A percentile compares a stretch with the other conserved stretches of the same genome.
These are phyloP conservation scores for Phyllachora maydis DNA, from an alignment of 2,329 filamentous ascomycete genomes.

Conservation along the genomic window DNA sequence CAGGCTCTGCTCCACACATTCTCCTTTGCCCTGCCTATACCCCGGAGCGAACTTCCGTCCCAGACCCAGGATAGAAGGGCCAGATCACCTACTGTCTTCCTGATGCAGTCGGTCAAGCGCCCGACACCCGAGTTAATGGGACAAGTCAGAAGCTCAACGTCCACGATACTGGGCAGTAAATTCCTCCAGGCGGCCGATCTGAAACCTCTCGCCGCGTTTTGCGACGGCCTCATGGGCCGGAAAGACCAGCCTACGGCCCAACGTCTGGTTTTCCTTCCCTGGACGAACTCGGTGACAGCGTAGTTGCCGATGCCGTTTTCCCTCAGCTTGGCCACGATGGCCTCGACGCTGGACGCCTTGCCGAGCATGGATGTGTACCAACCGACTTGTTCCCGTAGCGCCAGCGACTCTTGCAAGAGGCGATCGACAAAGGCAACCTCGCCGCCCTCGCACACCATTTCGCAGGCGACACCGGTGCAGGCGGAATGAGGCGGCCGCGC, in stretches of 20 bases:
- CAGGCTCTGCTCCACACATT: slow-evolving; percentile 68
- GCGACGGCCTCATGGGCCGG: slow-evolving; percentile 37
- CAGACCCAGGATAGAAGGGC: slow-evolving; percentile 44
- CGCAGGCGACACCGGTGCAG: slow-evolving; percentile 55
- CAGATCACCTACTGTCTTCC: slow-evolving; percentile 28
- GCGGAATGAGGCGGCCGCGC: slow-evolving; percentile 46
- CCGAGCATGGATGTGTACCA: slow-evolving; percentile 94
- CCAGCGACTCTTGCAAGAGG: slow-evolving; percentile 18
- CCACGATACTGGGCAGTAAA: slow-evolving; percentile 20
- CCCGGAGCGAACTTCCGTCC: slow-evolving; percentile 27
- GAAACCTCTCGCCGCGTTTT: slow-evolving; percentile 21
- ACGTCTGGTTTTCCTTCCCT: slow-evolving; percentile 57
- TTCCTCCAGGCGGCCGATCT: slow-evolving; percentile 17
- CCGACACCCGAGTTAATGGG: slow-evolving; percentile 20
- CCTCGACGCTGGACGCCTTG: slow-evolving; percentile 48
- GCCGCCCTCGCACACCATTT: slow-evolving; percentile 62
- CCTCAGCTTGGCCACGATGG: slow-evolving; percentile 37
- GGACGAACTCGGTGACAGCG: slow-evolving; percentile 61
- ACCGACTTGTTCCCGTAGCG: slow-evolving; percentile 30
- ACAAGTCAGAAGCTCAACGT: slow-evolving; percentile 20
- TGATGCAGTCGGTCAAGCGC: slow-evolving; percentile 12
- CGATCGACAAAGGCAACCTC: slow-evolving; percentile 88
- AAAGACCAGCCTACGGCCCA: slow-evolving; percentile 91
- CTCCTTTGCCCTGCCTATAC: slow-evolving; percentile 39
- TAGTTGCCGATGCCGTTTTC: slow-evolving; percentile 48